These are phyloP conservation scores for Datisca glomerata DNA, from an alignment of 306 rosid genomes.

Conservation along the genomic window DNA sequence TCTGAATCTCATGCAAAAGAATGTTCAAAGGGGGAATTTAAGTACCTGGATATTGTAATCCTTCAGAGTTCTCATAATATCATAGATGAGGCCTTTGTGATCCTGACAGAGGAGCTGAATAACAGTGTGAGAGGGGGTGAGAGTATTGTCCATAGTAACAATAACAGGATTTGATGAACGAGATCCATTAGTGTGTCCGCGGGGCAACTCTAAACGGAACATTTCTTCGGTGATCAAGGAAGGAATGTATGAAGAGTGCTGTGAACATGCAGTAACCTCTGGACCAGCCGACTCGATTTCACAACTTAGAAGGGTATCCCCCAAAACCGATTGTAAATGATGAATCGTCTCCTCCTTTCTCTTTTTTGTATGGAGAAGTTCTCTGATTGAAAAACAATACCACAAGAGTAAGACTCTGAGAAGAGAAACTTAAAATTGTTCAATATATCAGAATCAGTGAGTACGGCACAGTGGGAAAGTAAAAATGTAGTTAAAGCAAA, in stretches of 20 bases:
- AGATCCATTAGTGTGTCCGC: constrained; percentile 15
- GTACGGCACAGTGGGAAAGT: no score
- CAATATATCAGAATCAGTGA: no score
- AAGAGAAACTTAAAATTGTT: no score
- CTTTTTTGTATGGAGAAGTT: constrained; percentile 30
- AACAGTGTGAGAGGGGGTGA: constrained; percentile 46
- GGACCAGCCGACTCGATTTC: constrained; percentile 38
- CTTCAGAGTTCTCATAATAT: constrained; percentile 53
- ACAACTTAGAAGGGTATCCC: constrained; percentile 26
- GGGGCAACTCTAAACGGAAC: constrained; percentile 30
- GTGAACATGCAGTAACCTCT: constrained; percentile 29
- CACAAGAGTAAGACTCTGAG: no score
- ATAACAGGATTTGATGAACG: constrained; percentile 21
- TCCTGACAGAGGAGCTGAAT: constrained; percentile 38
- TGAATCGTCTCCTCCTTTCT: constrained; percentile 35
- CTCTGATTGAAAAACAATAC: no score
- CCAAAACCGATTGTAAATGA: constrained; percentile 21
- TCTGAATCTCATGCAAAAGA: not conserved
- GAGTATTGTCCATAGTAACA: constrained; percentile 29
- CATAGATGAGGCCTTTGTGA: constrained; percentile 50
- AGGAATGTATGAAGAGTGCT: constrained; percentile 32
- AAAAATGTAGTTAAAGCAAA: constrained; percentile 1
- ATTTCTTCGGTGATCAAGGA: constrained; percentile 31
- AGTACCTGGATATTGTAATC: constrained; percentile 46
- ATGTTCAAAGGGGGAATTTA: not conserved